Percentiles rank a stretch among this genome's conserved stretches.
These are phyloP conservation scores for Mortierella polycephala DNA, from an alignment of 371 early-diverging fungal genomes.

Conservation along the genomic window DNA sequence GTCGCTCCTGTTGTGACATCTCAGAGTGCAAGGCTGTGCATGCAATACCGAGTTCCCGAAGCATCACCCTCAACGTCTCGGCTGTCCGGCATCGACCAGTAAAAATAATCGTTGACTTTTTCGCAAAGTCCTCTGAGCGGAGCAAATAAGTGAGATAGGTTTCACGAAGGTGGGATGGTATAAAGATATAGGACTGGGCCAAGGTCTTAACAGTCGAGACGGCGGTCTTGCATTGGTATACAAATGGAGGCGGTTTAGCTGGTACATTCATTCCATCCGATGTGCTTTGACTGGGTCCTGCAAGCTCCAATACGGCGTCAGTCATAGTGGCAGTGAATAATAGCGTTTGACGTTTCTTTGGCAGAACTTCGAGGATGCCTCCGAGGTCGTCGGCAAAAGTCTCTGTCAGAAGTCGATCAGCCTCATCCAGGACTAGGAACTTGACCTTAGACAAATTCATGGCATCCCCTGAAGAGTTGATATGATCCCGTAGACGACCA, in stretches of 20 bases:
- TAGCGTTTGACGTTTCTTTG: constrained; percentile 89
- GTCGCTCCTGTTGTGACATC: constrained; percentile 93
- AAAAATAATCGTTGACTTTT: constrained; percentile 92
- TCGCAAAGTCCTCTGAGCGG: constrained; percentile 71
- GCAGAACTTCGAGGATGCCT: constrained; percentile 81
- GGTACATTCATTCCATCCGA: constrained; percentile 14
- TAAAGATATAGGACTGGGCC: constrained; percentile 92
- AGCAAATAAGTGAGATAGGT: constrained; percentile 88
- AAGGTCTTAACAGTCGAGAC: constrained; percentile 88
- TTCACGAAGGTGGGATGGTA: constrained; percentile 93
- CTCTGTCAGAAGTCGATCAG: constrained; percentile 89
- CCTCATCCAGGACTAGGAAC: constrained; percentile 97
- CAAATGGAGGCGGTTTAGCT: constrained; percentile 72
- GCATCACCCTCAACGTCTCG: constrained; percentile 83
- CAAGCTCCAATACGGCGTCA: constrained; percentile 74
- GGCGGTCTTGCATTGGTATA: constrained; percentile 80
- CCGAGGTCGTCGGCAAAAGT: constrained; percentile 90
- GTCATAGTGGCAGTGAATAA: constrained; percentile 99
- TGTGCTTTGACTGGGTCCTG: constrained; percentile 41
- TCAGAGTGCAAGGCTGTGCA: constrained; percentile 93
- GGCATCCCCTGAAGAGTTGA: constrained; percentile 61
- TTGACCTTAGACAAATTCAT: constrained; percentile 60
- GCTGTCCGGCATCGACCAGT: constrained; percentile 85
- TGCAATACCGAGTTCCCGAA: constrained; percentile 88
- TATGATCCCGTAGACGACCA: constrained; percentile 95